These are phyloP conservation scores for Fusarium luffae DNA, from an alignment of 2,329 filamentous ascomycete species.

Conservation along the genomic window DNA sequence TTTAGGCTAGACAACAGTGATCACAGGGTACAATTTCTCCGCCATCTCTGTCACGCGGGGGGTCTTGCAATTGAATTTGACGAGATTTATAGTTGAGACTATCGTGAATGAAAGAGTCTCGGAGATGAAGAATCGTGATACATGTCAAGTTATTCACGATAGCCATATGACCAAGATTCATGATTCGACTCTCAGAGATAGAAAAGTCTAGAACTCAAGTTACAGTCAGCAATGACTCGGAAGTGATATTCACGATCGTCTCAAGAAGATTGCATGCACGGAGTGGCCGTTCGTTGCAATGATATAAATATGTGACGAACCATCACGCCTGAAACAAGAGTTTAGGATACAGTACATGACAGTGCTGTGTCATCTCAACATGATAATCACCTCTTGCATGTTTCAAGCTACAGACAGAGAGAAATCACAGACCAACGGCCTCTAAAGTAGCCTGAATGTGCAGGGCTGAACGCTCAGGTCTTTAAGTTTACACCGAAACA, in stretches of 20 bases:
- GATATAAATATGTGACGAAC: constrained; percentile 13
- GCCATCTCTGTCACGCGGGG: not conserved
- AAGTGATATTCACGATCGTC: not conserved
- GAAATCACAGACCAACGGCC: constrained; percentile 11
- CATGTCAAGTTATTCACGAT: not conserved
- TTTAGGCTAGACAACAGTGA: not conserved
- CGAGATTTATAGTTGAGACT: not conserved
- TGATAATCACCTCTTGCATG: constrained; percentile 7
- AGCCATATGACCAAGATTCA: not conserved
- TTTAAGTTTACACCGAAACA: constrained; percentile 34
- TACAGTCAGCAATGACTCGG: not conserved
- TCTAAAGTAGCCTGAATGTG: not conserved
- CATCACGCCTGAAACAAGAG: constrained; percentile 7
- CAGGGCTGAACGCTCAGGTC: constrained; percentile 29
- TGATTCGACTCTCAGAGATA: not conserved
- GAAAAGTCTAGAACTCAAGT: not conserved
- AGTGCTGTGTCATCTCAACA: constrained; percentile 10
- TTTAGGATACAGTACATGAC: not conserved
- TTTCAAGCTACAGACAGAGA: constrained; percentile 16
- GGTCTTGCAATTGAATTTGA: not conserved
- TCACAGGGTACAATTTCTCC: not conserved
- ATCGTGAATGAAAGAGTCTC: not conserved
- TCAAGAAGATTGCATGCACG: not conserved
- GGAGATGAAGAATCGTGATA: not conserved
- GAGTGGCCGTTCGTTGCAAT: not conserved